Percentiles rank a stretch among this genome's conserved stretches.
Evolutionary conservation across 2,329 filamentous ascomycete genomes (phyloP).

Genomic region (Talaromyces amestolkiae): DNA sequence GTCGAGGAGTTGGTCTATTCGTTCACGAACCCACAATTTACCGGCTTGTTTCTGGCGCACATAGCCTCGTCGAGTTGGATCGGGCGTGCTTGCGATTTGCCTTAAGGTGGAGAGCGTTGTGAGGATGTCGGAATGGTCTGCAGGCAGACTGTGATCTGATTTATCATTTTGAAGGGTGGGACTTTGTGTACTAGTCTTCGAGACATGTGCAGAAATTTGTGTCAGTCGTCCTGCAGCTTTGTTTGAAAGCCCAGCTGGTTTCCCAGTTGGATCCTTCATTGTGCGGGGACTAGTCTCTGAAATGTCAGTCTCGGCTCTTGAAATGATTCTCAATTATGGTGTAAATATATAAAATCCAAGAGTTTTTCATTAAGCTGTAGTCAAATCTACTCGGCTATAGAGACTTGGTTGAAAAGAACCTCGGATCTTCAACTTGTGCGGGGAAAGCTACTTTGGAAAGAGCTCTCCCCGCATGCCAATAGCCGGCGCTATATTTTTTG

Average conservation of each 20-base stretch:
- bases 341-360: not conserved
- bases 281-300: not conserved
- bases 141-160: not conserved
- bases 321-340: not conserved
- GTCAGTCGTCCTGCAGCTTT: not conserved
- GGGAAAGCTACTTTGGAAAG: not conserved
- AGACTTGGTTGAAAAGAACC: not conserved
- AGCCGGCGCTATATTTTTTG: not conserved
- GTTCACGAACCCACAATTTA: not conserved
- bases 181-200: not conserved
- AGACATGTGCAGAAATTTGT: not conserved
- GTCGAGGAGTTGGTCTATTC: not conserved
- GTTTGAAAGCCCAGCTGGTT: not conserved
- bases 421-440: not conserved
- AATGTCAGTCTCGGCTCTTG: not conserved
- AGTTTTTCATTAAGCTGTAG: no score
- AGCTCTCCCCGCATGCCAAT: not conserved
- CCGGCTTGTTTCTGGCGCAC: not conserved
- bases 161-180: not conserved
- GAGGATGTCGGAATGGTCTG: not conserved
- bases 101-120: not conserved
- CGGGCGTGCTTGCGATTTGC: not conserved
- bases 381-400: not conserved
- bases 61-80: not conserved
- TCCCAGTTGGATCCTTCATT: not conserved